Percentiles rank a stretch among this genome's conserved stretches.
Evolutionary conservation across 2,329 filamentous ascomycete genomes (phyloP).

Genomic region (Dactylellina haptotyla): DNA sequence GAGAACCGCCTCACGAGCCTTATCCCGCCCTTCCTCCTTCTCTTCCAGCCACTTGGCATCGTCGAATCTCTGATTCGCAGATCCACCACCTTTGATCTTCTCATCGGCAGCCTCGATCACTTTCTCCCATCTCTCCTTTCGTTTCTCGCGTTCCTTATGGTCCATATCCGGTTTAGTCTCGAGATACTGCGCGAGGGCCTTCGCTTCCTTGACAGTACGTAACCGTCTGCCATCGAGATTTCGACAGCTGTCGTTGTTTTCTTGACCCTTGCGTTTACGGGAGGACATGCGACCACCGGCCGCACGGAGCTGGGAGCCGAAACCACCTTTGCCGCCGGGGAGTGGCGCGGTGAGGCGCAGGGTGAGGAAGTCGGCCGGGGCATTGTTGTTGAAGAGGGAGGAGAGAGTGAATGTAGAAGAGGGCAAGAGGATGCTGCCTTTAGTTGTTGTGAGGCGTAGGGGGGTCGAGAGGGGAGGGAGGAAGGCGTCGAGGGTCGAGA

Average conservation of each 20-base stretch:
- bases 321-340: conserved; percentile 95
- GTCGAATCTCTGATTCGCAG: conserved; percentile 68
- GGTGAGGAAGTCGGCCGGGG: conserved; percentile 79
- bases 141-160: conserved; percentile 83
- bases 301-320: conserved; percentile 94
- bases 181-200: conserved; percentile 91
- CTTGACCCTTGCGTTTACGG: conserved; percentile 85
- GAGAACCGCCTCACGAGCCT: conserved; percentile 79
- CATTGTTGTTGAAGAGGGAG: conserved; percentile 65
- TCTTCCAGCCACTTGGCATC: conserved; percentile 95
- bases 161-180: conserved; percentile 98
- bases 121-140: conserved; percentile 84
- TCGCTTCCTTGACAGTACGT: conserved; percentile 92
- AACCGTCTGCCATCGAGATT: conserved; percentile 91
- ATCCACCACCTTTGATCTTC: conserved; percentile 64
- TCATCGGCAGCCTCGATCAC: conserved; percentile 83
- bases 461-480: conserved; percentile 66
- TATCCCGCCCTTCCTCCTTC: conserved; percentile 88
- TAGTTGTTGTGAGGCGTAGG: conserved; percentile 79
- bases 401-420: conserved; percentile 77
- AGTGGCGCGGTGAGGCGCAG: conserved; percentile 82
- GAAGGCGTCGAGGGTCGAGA: conserved; percentile 67
- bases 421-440: conserved; percentile 81
- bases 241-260: conserved; percentile 88
- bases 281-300: conserved; percentile 98